Evolutionary conservation across 306 rosid species (phyloP).

Genomic region (Quercus gilva): DNA sequence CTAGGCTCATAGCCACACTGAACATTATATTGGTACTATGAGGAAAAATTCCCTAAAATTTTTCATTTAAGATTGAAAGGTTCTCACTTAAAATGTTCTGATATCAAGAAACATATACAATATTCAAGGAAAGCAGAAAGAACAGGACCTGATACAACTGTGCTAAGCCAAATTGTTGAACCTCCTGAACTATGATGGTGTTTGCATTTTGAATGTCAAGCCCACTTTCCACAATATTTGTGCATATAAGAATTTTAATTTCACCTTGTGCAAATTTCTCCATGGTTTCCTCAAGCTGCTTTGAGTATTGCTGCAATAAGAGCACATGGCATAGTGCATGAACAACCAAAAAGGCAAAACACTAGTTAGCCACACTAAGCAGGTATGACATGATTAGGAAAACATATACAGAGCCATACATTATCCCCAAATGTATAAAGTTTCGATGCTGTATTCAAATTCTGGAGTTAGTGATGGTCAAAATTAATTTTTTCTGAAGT

Average conservation of each 20-base stretch:
- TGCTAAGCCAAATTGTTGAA: constrained; percentile 96
- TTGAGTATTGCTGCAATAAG: constrained; percentile 79
- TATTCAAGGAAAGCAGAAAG: constrained; percentile 24
- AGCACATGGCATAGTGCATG: neutral
- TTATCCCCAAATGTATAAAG: constrained; percentile 1
- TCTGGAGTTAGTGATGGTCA: constrained; percentile 6
- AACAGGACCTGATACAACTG: constrained; percentile 86
- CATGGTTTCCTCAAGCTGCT: constrained; percentile 91
- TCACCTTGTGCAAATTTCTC: constrained; percentile 81
- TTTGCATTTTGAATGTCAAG: constrained; percentile 98
- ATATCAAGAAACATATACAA: neutral
- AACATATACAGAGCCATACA: neutral
- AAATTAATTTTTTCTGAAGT: neutral
- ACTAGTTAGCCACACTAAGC: neutral
- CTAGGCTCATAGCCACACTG: neutral
- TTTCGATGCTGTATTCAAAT: constrained; percentile 1
- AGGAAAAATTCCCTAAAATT: neutral
- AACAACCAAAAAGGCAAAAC: neutral
- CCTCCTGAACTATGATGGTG: constrained; percentile 93
- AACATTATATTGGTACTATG: neutral
- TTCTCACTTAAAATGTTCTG: neutral
- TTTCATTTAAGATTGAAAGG: neutral
- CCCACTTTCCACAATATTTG: constrained; percentile 96
- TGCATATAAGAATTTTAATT: constrained; percentile 78
- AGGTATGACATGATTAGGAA: neutral